These are phyloP conservation scores for Nakazawaea laoshanensis DNA, from an alignment of 805 yeast species.

Conservation along the genomic window DNA sequence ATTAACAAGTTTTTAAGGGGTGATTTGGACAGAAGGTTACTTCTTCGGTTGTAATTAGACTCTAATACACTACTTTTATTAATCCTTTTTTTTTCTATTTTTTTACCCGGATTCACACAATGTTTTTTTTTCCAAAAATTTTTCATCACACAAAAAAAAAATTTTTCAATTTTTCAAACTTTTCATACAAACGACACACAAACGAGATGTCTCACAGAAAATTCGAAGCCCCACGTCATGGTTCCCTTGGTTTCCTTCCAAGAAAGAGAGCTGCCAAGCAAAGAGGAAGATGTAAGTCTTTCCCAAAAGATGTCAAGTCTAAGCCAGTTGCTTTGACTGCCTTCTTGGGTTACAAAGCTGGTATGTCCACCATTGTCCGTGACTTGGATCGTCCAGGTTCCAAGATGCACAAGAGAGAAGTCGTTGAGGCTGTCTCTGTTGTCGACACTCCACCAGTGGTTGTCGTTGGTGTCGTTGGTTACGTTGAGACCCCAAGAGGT, in stretches of 20 bases:
- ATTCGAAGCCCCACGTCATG: constrained; percentile 99
- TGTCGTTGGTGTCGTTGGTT: constrained; percentile 99
- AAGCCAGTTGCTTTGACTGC: constrained; percentile 99
- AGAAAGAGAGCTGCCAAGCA: constrained; percentile 99
- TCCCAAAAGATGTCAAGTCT: constrained; percentile 97
- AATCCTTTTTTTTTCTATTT: too few species aligned
- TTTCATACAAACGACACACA: neutral
- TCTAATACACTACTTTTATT: too few species aligned
- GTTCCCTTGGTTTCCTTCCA: constrained; percentile 99
- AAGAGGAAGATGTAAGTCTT: constrained; percentile 98
- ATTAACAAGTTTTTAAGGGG: too few species aligned
- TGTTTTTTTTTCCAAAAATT: too few species aligned
- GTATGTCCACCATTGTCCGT: constrained; percentile 99
- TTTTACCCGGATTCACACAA: too few species aligned
- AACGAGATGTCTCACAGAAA: constrained; percentile 97
- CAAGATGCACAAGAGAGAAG: constrained; percentile 99
- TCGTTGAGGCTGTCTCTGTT: constrained; percentile 98
- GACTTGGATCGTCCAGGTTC: constrained; percentile 99
- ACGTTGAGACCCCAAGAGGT: constrained; percentile 99
- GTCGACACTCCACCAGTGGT: constrained; percentile 99
- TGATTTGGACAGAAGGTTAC: too few species aligned
- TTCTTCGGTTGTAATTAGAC: too few species aligned
- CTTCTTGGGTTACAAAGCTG: constrained; percentile 99
- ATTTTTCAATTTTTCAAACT: neutral
- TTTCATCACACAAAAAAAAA: too few species aligned